Percentiles rank a stretch among this genome's conserved stretches.
phyloP scores from a whole-genome alignment of 2,329 filamentous ascomycete species.

The Microdochium bolleyi region DNA sequence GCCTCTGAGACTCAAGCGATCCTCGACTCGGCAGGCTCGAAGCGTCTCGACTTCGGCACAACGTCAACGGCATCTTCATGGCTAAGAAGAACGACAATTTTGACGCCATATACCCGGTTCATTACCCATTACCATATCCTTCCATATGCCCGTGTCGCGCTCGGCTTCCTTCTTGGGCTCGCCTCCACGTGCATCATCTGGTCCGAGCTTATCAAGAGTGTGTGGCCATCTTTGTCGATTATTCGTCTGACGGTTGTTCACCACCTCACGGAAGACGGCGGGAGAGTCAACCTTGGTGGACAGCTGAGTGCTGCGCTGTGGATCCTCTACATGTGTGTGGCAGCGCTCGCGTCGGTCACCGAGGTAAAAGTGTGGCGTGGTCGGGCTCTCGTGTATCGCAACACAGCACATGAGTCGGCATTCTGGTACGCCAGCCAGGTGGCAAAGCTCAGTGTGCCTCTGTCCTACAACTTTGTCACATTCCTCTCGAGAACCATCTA shows the following conservation, averaged over 20 bases:
- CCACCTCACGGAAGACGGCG: slow-evolving; percentile 62
- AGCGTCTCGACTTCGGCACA: slow-evolving; percentile 67
- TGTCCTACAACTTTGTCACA: slow-evolving; percentile 95
- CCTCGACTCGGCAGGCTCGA: slow-evolving; percentile 74
- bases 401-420: slow-evolving; percentile 87
- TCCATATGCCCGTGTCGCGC: slow-evolving; percentile 55
- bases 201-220: slow-evolving; percentile 86
- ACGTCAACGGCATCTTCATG: slow-evolving; percentile 46
- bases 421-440: slow-evolving; percentile 95
- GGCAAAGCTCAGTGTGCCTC: slow-evolving; percentile 82
- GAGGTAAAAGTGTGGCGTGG: slow-evolving; percentile 98
- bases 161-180: slow-evolving; percentile 61
- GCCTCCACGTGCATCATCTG: slow-evolving; percentile 82
- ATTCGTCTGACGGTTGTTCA: slow-evolving; percentile 62
- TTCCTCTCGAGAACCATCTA: slow-evolving; percentile 71
- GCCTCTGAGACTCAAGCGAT: slow-evolving; percentile 73
- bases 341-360: slow-evolving; percentile 78
- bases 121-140: slow-evolving; percentile 66
- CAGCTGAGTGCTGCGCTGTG: slow-evolving; percentile 79
- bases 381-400: slow-evolving; percentile 78
- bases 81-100: slow-evolving; percentile 46
- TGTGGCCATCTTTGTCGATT: slow-evolving; percentile 67
- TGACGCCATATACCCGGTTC: slow-evolving; percentile 79
- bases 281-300: slow-evolving; percentile 76
- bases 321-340: slow-evolving; percentile 94